A percentile compares a stretch with the other conserved stretches of the same genome.
Evolutionary conservation across 2,329 filamentous ascomycete species (phyloP).

Genomic region (Cercospora nicotianae): DNA sequence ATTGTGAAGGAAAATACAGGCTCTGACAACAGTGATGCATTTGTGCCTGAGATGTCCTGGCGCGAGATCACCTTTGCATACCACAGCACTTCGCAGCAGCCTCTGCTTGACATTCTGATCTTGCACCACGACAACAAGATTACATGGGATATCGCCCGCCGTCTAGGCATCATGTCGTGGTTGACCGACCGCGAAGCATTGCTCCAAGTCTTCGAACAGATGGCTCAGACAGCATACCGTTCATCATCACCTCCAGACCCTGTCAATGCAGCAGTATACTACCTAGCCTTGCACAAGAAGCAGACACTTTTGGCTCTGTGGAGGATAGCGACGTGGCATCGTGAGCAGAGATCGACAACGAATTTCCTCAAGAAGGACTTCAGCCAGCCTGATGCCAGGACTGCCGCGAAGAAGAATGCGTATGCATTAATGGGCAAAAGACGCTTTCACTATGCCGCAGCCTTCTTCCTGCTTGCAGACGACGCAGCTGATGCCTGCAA

Average conservation of each 20-base stretch:
- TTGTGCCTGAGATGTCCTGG: constrained; percentile 55
- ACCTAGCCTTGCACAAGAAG: constrained; percentile 86
- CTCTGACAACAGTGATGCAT: not conserved
- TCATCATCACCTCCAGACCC: constrained; percentile 85
- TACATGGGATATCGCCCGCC: constrained; percentile 79
- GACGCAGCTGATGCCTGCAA: constrained; percentile 81
- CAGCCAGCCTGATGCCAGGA: constrained; percentile 79
- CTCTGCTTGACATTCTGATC: constrained; percentile 68
- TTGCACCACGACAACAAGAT: constrained; percentile 76
- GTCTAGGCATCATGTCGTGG: constrained; percentile 95
- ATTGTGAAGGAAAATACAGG: constrained; percentile 33
- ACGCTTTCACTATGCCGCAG: constrained; percentile 89
- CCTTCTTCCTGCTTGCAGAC: constrained; percentile 91
- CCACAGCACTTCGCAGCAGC: constrained; percentile 71
- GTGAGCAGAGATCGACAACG: constrained; percentile 78
- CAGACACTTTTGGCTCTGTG: constrained; percentile 85
- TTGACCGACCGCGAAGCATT: constrained; percentile 73
- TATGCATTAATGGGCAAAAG: constrained; percentile 91
- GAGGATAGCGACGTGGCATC: constrained; percentile 89
- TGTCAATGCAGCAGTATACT: constrained; percentile 86
- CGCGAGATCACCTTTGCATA: constrained; percentile 84
- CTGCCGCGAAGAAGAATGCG: constrained; percentile 89
- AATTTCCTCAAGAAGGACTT: constrained; percentile 89
- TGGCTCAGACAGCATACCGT: constrained; percentile 91
- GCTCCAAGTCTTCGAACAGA: constrained; percentile 81